These are phyloP conservation scores for Chalciporus pseudorubinellus DNA, from an alignment of 768 basidiomycete genomes.

Conservation along the genomic window DNA sequence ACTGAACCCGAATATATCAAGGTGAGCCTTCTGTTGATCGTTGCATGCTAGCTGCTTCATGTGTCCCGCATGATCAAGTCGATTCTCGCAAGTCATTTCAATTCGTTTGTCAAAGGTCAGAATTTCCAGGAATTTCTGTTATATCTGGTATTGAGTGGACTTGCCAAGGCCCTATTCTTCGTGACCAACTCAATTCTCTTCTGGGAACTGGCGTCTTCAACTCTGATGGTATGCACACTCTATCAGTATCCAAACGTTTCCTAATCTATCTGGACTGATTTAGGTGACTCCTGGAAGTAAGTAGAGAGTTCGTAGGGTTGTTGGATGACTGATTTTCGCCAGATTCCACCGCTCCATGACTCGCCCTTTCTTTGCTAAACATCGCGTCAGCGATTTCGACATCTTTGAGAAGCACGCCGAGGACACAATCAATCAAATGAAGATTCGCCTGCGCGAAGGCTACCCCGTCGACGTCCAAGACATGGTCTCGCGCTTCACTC, in stretches of 20 bases:
- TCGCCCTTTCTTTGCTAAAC: slow-evolving; percentile 40
- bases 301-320: neutral
- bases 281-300: slow-evolving; percentile 41
- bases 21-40: slow-evolving; percentile 14
- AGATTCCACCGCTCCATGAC: slow-evolving; percentile 45
- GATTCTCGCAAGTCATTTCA: slow-evolving; percentile 38
- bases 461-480: slow-evolving; percentile 46
- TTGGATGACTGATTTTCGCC: neutral
- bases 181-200: slow-evolving; percentile 26
- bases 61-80: slow-evolving; percentile 21
- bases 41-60: neutral
- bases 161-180: slow-evolving; percentile 21
- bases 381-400: slow-evolving; percentile 41
- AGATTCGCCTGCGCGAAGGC: slow-evolving; percentile 33
- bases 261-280: neutral
- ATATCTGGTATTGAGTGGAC: neutral
- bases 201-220: slow-evolving; percentile 42
- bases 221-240: slow-evolving; percentile 33
- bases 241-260: neutral
- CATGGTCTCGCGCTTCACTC: slow-evolving; percentile 44
- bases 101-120: slow-evolving; percentile 36
- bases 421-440: slow-evolving; percentile 33
- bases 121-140: neutral
- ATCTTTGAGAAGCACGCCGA: slow-evolving; percentile 38
- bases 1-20: slow-evolving; percentile 41